Percentiles rank a stretch among this genome's conserved stretches.
Conservation (phyloP, 164 flowering plant genomes). For the Stephania cephalantha region DNA sequence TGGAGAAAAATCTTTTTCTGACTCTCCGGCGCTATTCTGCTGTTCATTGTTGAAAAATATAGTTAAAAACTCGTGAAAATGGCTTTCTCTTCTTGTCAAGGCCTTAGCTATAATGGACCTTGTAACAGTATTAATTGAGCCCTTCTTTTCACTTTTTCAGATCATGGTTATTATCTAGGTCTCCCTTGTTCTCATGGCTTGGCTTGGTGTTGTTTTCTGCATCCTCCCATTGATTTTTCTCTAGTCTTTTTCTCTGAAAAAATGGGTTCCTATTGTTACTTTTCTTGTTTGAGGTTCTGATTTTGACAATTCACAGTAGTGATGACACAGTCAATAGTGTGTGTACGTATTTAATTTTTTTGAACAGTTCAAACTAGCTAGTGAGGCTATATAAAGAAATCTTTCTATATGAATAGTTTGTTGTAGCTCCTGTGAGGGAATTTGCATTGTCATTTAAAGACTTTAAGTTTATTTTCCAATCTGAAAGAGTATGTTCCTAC, state of each 20-base stretch:
- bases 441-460: neutral
- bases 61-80: neutral
- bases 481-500: neutral
- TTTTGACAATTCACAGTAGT: slow-evolving; percentile 6
- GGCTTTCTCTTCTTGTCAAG: neutral
- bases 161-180: neutral
- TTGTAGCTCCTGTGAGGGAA: neutral
- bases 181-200: neutral
- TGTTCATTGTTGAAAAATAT: neutral
- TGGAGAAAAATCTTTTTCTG: neutral
- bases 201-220: slow-evolving; percentile 9
- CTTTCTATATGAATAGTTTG: neutral
- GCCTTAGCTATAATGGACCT: slow-evolving; percentile 14
- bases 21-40: neutral
- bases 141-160: neutral
- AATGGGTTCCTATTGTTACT: neutral
- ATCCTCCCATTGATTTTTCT: neutral
- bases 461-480: neutral
- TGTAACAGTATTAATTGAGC: slow-evolving; percentile 2
- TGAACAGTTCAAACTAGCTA: neutral
- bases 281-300: slow-evolving; percentile 5
- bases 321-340: slow-evolving; percentile 5
- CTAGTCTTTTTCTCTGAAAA: neutral
- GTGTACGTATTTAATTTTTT: slow-evolving; percentile 1
- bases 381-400: neutral